Evolutionary conservation across 2,329 filamentous ascomycete species (phyloP), one percentile per base, ranked within the genome.

Genomic region (Fusarium chuoi): DNA sequence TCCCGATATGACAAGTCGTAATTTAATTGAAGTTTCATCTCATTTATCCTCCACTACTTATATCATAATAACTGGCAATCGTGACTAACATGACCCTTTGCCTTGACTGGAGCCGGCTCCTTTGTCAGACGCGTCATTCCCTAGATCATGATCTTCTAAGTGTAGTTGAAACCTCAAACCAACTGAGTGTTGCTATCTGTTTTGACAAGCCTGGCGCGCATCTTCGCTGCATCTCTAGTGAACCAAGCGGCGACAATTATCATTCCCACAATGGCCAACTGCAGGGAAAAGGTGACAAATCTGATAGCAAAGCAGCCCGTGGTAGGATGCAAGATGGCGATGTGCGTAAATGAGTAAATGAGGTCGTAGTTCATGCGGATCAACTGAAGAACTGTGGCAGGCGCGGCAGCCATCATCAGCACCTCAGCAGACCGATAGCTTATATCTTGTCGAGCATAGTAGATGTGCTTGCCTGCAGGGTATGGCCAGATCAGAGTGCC

Each of bases 11-110:
- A 6, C 1, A 4, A n/a, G 4, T 22, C 20, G 45, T 45, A 0
- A 14, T 14, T 26, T 14, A 1, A 13, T 45, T 14, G 0, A 20
- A 45, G 8, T 45, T 20, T 45, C 18, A 5, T 26, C 12, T 14
- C 44, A 14, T 26, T 22, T 22, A 17, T 54, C 9, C 6, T 15
- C 49, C 1, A 12, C n/a, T 38, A 1, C n/a, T 38, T 6, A 17
- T 12, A 54, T 15, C n/a, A 7, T 12, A 0, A 4, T 26, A 14
- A 20, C 0, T 26, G 1, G 33, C 1, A 35, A 3, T 1, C 14
- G 15, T 15, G 1, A 15, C 14, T 5, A 35, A 20, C 18, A 5
- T 5, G 13, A 22, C 8, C 24, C 6, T 7, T 5, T 38, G 5
- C 4, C 0, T 20, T 54, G 35, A 28, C 35, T 26, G 14, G 35